Percentiles rank a stretch among this genome's conserved stretches.
Conservation (phyloP, 768 basidiomycete species). For the Hirschioporus abietinus region DNA sequence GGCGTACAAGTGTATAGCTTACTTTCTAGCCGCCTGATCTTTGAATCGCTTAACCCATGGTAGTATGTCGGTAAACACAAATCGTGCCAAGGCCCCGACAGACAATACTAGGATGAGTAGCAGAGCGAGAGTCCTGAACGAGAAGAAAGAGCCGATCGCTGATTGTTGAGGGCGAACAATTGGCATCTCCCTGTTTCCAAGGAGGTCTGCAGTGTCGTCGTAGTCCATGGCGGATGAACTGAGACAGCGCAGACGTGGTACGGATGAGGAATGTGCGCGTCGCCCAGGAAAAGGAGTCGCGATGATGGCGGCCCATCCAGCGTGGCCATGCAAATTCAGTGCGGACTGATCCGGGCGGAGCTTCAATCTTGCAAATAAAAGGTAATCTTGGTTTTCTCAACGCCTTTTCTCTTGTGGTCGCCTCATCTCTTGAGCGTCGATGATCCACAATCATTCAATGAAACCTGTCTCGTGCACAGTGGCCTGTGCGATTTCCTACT, state of each 20-base stretch:
- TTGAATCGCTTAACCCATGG: constrained; percentile 48
- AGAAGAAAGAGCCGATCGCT: constrained; percentile 7
- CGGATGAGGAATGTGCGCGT: constrained; percentile 17
- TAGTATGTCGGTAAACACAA: constrained; percentile 28
- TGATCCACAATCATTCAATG: constrained; percentile 1
- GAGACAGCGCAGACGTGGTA: constrained; percentile 13
- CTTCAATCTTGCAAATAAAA: constrained; percentile 6
- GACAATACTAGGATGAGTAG: constrained; percentile 17
- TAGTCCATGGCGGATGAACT: constrained; percentile 40
- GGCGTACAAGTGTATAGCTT: constrained; percentile 19
- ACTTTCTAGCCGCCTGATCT: constrained; percentile 65
- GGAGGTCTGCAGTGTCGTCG: constrained; percentile 66
- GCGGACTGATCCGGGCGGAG: constrained; percentile 13
- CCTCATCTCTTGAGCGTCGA: neutral
- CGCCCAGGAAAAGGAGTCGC: constrained; percentile 4
- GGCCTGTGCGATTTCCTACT: constrained; percentile 4
- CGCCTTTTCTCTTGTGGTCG: neutral
- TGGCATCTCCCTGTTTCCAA: constrained; percentile 41
- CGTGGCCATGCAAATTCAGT: neutral
- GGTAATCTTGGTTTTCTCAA: constrained; percentile 8
- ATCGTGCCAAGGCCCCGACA: constrained; percentile 33
- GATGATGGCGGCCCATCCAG: constrained; percentile 10
- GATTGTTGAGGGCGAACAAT: neutral
- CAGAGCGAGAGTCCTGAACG: constrained; percentile 14
- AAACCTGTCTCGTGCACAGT: neutral